Evolutionary conservation across 805 yeast genomes (phyloP).

Genomic region (Candida corydali): DNA sequence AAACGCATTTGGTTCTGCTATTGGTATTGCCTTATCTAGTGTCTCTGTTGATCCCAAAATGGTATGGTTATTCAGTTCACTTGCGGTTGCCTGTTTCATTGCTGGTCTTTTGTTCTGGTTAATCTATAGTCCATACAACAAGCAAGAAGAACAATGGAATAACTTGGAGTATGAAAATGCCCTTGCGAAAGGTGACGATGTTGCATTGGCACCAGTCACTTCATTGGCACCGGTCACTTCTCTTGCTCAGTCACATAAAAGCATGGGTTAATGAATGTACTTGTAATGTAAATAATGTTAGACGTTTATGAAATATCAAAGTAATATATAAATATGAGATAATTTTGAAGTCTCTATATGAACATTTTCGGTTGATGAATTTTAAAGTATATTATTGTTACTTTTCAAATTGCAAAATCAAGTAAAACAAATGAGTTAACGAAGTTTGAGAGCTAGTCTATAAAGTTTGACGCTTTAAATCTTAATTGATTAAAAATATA

Average conservation of each 20-base stretch:
- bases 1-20: conserved; percentile 72
- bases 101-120: conserved; percentile 64
- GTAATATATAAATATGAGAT: too few species aligned
- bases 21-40: conserved; percentile 69
- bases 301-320: too few species aligned
- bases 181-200: conserved; percentile 4
- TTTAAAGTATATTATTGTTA: too few species aligned
- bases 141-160: conserved; percentile 55
- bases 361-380: too few species aligned
- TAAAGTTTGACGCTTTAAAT: too few species aligned
- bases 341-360: too few species aligned
- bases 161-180: conserved; percentile 38
- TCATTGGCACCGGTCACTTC: conserved; percentile 18
- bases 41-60: conserved; percentile 66
- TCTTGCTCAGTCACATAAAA: conserved; percentile 11
- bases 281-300: too few species aligned
- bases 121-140: conserved; percentile 51
- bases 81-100: conserved; percentile 54
- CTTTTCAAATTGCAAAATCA: too few species aligned
- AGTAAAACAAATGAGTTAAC: too few species aligned
- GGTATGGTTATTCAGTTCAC: conserved; percentile 64
- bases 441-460: too few species aligned
- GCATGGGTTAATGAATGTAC: conserved; percentile 11
- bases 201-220: conserved; percentile 17
- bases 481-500: too few species aligned